Conservation (phyloP, 2,329 filamentous ascomycete genomes). For the Trichoderma simmonsii region DNA sequence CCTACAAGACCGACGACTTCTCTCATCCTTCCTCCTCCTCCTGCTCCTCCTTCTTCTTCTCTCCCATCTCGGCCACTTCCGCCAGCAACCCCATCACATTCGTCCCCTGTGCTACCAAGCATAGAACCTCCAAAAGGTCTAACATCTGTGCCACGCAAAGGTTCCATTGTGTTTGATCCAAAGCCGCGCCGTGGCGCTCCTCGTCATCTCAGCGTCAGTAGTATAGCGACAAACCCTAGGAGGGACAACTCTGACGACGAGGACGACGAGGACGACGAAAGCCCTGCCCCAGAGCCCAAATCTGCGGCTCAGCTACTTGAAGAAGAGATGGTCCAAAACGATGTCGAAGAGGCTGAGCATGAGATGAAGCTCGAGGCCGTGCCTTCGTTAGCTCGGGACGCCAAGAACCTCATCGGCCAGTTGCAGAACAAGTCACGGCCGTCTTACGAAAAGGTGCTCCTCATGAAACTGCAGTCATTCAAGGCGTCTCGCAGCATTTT, state of each 20-base stretch:
- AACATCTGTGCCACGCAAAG: conserved; percentile 8
- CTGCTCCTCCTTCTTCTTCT: neutral
- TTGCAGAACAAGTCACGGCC: conserved; percentile 23
- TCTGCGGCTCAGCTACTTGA: neutral
- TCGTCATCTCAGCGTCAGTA: conserved; percentile 16
- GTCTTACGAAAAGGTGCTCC: conserved; percentile 23
- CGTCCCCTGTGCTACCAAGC: neutral
- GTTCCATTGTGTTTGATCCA: conserved; percentile 19
- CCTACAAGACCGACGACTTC: neutral
- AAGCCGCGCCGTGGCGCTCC: conserved; percentile 27
- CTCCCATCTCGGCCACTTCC: neutral
- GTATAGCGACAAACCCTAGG: conserved; percentile 22
- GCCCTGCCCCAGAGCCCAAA: neutral
- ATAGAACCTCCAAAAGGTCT: neutral
- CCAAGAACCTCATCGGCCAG: conserved; percentile 29
- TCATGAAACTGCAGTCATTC: conserved; percentile 30
- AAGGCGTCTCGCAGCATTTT: conserved; percentile 27
- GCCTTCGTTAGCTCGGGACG: conserved; percentile 27
- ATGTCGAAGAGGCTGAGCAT: conserved; percentile 21
- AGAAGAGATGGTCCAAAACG: neutral
- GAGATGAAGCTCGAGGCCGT: conserved; percentile 28
- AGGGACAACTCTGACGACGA: conserved; percentile 23
- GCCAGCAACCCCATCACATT: neutral
- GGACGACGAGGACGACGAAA: conserved; percentile 6
- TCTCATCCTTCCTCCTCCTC: neutral